Evolutionary conservation across 495 filamentous ascomycete species (phyloP).

Genomic region (Talaromyces nanjingensis): DNA sequence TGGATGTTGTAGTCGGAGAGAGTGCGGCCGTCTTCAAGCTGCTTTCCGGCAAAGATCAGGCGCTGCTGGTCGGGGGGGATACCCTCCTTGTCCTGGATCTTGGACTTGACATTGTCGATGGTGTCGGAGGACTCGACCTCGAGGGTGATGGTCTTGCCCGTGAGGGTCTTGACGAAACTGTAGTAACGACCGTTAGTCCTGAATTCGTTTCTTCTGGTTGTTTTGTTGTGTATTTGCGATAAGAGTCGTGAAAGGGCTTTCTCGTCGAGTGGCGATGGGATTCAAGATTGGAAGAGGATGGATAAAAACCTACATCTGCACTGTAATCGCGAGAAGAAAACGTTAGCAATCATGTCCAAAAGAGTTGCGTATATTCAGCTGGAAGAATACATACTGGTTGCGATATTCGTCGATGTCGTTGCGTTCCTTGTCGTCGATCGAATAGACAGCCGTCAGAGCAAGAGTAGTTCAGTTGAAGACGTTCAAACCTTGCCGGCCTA

Average conservation of each 20-base stretch:
- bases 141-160: conserved; percentile 99
- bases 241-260: conserved; percentile 17
- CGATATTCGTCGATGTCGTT: conserved; percentile 46
- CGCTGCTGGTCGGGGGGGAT: conserved; percentile 99
- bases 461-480: conserved; percentile 25
- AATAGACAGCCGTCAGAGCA: conserved; percentile 35
- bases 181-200: conserved; percentile 29
- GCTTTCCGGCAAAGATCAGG: conserved; percentile 99
- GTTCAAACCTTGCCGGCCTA: conserved; percentile 2
- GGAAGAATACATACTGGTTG: conserved; percentile 49
- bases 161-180: conserved; percentile 96
- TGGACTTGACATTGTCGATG: conserved; percentile 96
- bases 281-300: conserved; percentile 14
- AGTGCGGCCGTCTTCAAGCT: conserved; percentile 98
- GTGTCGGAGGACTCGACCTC: conserved; percentile 99
- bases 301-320: conserved; percentile 65
- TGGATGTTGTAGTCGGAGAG: conserved; percentile 99
- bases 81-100: conserved; percentile 99
- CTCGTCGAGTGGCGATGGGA: conserved; percentile 11
- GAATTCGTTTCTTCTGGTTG: conserved; percentile 8
- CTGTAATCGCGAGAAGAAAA: conserved; percentile 42
- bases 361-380: too few species aligned
- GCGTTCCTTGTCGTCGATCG: conserved; percentile 29
- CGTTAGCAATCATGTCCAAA: conserved; percentile 23
- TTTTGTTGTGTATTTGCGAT: conserved; percentile 7